Conservation (phyloP, 2,329 filamentous ascomycete genomes). For the Gremmenia infestans region DNA sequence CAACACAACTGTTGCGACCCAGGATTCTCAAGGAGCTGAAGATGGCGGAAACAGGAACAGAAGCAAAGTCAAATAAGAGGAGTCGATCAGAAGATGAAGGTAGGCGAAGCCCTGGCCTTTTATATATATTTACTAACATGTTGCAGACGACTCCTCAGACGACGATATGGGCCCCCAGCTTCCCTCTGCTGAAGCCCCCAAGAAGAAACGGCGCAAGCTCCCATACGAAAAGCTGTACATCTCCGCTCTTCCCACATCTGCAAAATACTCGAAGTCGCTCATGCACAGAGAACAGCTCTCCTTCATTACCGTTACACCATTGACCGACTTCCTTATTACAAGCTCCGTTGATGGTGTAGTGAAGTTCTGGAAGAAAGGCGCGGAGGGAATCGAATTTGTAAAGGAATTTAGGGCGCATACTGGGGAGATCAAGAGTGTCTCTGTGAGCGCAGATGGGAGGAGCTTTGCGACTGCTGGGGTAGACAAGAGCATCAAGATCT, state of each 20-base stretch:
- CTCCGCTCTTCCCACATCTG: constrained; percentile 75
- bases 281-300: constrained; percentile 97
- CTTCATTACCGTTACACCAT: constrained; percentile 81
- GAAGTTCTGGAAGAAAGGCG: constrained; percentile 98
- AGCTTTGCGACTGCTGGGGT: constrained; percentile 86
- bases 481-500: constrained; percentile 77
- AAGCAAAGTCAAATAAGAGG: constrained; percentile 44
- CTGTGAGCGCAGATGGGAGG: constrained; percentile 81
- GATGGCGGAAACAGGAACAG: constrained; percentile 28
- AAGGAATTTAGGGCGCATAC: constrained; percentile 94
- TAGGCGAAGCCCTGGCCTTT: constrained; percentile 13
- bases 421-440: constrained; percentile 78
- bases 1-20: not conserved
- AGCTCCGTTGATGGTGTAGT: constrained; percentile 92
- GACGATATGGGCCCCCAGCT: constrained; percentile 93
- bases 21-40: not conserved
- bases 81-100: constrained; percentile 45
- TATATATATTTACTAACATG: constrained; percentile 1
- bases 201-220: constrained; percentile 87
- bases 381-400: constrained; percentile 88
- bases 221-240: constrained; percentile 95
- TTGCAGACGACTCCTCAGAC: constrained; percentile 58
- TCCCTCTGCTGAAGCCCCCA: constrained; percentile 70
- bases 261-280: constrained; percentile 86
- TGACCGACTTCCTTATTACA: constrained; percentile 93